Evolutionary conservation across 768 basidiomycete genomes (phyloP).

Genomic region (Dacryopinax primogenitus): DNA sequence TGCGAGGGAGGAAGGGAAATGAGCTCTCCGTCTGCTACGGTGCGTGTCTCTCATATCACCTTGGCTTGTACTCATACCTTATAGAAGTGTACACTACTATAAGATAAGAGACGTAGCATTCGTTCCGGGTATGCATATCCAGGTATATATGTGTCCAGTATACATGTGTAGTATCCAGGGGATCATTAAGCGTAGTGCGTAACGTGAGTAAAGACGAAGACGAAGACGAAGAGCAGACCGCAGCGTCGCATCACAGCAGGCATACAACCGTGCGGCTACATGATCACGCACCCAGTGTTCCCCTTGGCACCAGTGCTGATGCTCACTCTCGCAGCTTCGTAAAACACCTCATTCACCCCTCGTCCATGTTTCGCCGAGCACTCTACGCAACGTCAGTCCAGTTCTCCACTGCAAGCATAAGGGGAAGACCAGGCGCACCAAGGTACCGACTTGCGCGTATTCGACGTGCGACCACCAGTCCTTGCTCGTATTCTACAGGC

Average conservation of each 20-base stretch:
- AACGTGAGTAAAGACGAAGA: background rate
- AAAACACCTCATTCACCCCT: constrained; percentile 85
- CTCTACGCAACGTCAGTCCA: constrained; percentile 38
- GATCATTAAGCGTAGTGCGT: background rate
- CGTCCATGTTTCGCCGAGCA: constrained; percentile 96
- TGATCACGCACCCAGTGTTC: constrained; percentile 11
- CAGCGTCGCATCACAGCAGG: too few relatives aligned
- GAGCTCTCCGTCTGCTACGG: too few relatives aligned
- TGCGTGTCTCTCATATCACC: too few relatives aligned
- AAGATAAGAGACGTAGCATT: too few relatives aligned
- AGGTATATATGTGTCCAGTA: background rate
- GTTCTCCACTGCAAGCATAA: background rate
- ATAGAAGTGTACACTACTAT: too few relatives aligned
- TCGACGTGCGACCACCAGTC: constrained; percentile 71
- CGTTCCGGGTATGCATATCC: background rate
- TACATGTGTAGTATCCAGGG: background rate
- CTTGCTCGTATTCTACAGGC: constrained; percentile 85
- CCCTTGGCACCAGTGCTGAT: constrained; percentile 37
- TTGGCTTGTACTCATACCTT: too few relatives aligned
- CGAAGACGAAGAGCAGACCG: background rate
- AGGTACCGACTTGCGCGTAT: constrained; percentile 89
- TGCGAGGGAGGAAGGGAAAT: background rate
- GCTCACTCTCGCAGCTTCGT: constrained; percentile 79
- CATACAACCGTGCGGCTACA: background rate
- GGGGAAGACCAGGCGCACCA: constrained; percentile 38